These are phyloP conservation scores for Syncephalastrum monosporum DNA, from an alignment of 371 early-diverging fungal genomes.

Conservation along the genomic window DNA sequence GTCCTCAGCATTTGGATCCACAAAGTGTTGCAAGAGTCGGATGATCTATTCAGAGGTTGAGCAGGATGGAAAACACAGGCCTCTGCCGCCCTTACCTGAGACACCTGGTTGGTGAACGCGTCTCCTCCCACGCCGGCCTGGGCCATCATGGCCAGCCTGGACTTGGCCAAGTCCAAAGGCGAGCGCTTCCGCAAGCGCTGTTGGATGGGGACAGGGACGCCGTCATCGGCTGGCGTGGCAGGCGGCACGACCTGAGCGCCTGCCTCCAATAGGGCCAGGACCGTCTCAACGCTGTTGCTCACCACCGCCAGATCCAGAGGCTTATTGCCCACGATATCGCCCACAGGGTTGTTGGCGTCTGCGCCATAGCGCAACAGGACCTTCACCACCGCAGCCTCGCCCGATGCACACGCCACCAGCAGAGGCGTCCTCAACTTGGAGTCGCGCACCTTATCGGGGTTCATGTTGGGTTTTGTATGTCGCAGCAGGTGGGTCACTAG, in stretches of 20 bases:
- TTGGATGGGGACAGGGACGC: conserved; percentile 12
- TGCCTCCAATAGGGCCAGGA: conserved; percentile 38
- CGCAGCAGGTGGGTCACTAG: conserved; percentile 32
- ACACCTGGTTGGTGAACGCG: too few relatives aligned
- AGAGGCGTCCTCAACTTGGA: conserved; percentile 46
- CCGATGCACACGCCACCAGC: conserved; percentile 47
- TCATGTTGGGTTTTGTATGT: conserved; percentile 23
- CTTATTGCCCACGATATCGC: conserved; percentile 48
- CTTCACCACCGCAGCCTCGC: conserved; percentile 37
- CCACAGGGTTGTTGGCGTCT: conserved; percentile 45
- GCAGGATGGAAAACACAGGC: neutral
- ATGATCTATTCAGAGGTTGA: conserved; percentile 27
- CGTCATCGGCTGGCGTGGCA: conserved; percentile 9
- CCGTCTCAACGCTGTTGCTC: conserved; percentile 45
- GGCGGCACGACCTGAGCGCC: conserved; percentile 21
- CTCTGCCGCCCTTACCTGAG: conserved; percentile 16
- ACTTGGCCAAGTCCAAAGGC: conserved; percentile 26
- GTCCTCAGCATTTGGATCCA: conserved; percentile 1
- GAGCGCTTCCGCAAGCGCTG: conserved; percentile 8
- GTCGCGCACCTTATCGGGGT: conserved; percentile 46
- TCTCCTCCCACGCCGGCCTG: neutral
- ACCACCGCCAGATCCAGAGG: conserved; percentile 48
- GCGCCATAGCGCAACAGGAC: conserved; percentile 36
- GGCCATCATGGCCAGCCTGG: conserved; percentile 37
- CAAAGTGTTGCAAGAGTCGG: conserved; percentile 33